Evolutionary conservation across 2,329 filamentous ascomycete species (phyloP), one percentile per base, ranked within the genome.

Genomic region (Sporothrix pseudoabietina): DNA sequence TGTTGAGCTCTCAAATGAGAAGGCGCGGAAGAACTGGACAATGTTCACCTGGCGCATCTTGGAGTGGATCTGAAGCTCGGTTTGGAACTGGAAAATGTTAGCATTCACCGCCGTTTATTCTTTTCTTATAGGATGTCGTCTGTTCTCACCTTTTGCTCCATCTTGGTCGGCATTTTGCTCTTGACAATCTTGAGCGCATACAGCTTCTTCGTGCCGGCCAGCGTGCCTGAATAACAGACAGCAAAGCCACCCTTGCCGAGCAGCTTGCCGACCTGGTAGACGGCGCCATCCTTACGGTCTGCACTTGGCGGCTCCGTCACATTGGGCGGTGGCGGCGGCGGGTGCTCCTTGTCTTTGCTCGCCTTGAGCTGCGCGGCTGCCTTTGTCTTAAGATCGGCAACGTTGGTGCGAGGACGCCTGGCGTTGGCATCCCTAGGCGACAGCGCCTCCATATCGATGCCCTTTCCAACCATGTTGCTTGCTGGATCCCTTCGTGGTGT

Each of bases 11-110:
- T 94, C 87, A 81, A 94, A 97, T 14, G 94, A 92, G 80, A 99
- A 99, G 47, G 96, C 96, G 77, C 95, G 90, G 78, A 97, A 90
- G 81, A 99, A 99, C 78, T 95, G 92, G 76, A 99, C 96, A 77
- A 99, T 95, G 81, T 98, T 97, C 71, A 92, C 92, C 80, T 99
- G 96, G 73, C 91, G 90, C 90, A 99, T 95, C 81, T 98, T 99
- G 59, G 96, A 98, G 83, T 99, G 96, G 75, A 99, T 98, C 82
- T 98, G 95, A 7, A 99, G 88, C 82, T 99, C 96, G 30, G 89
- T 89, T 89, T 91, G 89, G 78, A 91, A 91, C 88, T 90, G 55
- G 16, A 39, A 1, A 10, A 19, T 3, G 32, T 26, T 32, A 35
- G 59, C 16, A 65, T 47, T 39, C 47, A 49, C 26, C 32, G 12